Base-by-base conservation (phyloP, 495 filamentous ascomycete genomes). In the Neurospora hispaniola region DNA sequence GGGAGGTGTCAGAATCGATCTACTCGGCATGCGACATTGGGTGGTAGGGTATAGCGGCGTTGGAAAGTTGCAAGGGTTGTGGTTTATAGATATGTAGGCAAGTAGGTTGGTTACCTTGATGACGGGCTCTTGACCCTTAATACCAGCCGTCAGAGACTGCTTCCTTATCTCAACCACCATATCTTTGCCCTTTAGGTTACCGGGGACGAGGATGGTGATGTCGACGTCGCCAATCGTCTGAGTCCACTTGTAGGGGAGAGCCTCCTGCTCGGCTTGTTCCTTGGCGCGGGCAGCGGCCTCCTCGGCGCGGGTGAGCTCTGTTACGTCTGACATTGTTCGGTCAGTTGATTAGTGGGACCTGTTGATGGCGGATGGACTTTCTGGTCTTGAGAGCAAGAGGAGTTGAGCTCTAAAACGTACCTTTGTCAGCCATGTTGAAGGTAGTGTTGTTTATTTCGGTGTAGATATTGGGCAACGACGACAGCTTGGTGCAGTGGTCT, bases 201-300 rank as follows among this genome's bases (percentile, higher is more conserved):
- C 89, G 2, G 94, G 89, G 3, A 99, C 89, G 62, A 79, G 77
- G 70, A 94, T 83, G 41, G 87, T 91, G 74, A 99, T 83, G 78
- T 98, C 94, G 74, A 98, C 83, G 75, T 98, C 96, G 73, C 87
- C 85, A 82, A 99, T 98, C n/a, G 91, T 94, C 82, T 99, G 96
- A 3, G 88, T 92, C 96, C 96, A 99, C 84, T 96, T 94, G 90
- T 99, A 99, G 5, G 96, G 96, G 11, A 99, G 90, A 54, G 90
- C 87, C 27, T 92, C 93, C 85, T 99, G 96, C 81, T 98, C 96
- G 42, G 89, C 91, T 41, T 86, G 87, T 81, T 99, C 94, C 79
- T 90, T 90, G 72, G 88, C 90, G 78, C 90, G 90, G 79, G 90
- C 88, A 40, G 90, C 90, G 43, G 89, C 89, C 79, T 94, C 91